Evolutionary conservation across 2,329 filamentous ascomycete genomes (phyloP).

Genomic region (Colletotrichum melonis): DNA sequence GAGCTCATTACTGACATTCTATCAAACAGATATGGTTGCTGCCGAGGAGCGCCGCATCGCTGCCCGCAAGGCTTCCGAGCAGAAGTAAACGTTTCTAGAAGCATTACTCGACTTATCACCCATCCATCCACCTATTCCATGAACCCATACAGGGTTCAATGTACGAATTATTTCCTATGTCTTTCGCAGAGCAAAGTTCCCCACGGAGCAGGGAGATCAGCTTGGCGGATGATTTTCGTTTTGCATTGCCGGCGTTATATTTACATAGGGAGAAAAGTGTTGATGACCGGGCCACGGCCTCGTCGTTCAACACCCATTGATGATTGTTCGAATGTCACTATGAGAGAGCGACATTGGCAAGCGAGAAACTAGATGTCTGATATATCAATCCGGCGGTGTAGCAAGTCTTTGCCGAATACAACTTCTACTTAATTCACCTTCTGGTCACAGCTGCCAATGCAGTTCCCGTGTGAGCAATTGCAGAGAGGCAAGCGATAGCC

Average conservation of each 20-base stretch:
- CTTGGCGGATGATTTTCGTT: not conserved
- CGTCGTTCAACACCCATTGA: not conserved
- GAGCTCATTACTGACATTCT: conserved; percentile 23
- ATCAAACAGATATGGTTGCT: conserved; percentile 78
- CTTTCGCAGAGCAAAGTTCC: not conserved
- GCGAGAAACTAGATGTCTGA: not conserved
- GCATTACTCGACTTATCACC: not conserved
- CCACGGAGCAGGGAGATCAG: not conserved
- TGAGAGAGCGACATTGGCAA: not conserved
- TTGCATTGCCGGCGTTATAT: conserved; percentile 5
- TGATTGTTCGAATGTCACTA: not conserved
- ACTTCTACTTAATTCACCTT: not conserved
- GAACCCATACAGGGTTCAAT: not conserved
- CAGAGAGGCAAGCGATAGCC: no score
- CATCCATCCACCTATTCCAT: not conserved
- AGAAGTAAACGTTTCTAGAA: not conserved
- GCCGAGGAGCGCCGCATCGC: conserved; percentile 76
- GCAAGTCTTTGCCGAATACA: not conserved
- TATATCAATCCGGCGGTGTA: not conserved
- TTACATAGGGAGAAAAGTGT: not conserved
- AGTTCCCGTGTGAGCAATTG: no score
- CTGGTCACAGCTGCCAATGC: no score
- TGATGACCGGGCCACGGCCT: not conserved
- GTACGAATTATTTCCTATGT: conserved; percentile 4
- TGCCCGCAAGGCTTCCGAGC: conserved; percentile 44